A percentile compares a stretch with the other conserved stretches of the same genome.
These are phyloP conservation scores for Aureobasidium sp. DNA, from an alignment of 2,329 filamentous ascomycete genomes.

Conservation along the genomic window DNA sequence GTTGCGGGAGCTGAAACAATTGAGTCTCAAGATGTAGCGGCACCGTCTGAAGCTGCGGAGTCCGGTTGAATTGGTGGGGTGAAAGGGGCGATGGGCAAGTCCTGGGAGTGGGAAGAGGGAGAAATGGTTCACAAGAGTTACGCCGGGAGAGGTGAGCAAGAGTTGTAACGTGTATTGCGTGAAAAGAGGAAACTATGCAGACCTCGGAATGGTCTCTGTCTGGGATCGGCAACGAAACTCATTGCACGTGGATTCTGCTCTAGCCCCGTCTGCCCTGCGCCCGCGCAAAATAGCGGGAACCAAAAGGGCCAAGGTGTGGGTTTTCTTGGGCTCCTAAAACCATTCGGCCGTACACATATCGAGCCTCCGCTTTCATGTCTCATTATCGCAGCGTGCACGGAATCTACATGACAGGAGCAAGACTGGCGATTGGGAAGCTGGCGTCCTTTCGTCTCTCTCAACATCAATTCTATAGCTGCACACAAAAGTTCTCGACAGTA, in stretches of 20 bases:
- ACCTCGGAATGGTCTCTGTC: conserved; percentile 13
- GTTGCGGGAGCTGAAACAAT: conserved; percentile 10
- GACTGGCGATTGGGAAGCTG: conserved; percentile 4
- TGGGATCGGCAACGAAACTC: conserved; percentile 11
- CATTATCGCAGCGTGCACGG: conserved; percentile 3
- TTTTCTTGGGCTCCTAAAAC: conserved; percentile 5
- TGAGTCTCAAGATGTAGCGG: background rate
- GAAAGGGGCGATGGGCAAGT: background rate
- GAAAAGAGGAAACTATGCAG: conserved; percentile 13
- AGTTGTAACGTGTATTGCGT: conserved; percentile 9
- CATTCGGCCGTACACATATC: conserved; percentile 10
- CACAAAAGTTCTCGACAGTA: background rate
- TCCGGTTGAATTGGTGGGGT: background rate
- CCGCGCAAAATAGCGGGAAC: conserved; percentile 14
- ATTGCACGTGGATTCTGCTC: conserved; percentile 6
- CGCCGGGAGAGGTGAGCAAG: conserved; percentile 3
- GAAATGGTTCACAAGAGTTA: conserved; percentile 9
- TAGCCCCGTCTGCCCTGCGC: conserved; percentile 10
- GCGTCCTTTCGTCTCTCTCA: background rate
- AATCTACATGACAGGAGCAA: conserved; percentile 1
- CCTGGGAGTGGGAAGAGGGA: background rate
- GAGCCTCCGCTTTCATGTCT: conserved; percentile 8
- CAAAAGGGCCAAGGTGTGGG: background rate
- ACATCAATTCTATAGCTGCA: background rate
- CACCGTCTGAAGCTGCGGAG: background rate